Conservation (phyloP, 208 protist species). For the Trichomonas vaginalis region DNA sequence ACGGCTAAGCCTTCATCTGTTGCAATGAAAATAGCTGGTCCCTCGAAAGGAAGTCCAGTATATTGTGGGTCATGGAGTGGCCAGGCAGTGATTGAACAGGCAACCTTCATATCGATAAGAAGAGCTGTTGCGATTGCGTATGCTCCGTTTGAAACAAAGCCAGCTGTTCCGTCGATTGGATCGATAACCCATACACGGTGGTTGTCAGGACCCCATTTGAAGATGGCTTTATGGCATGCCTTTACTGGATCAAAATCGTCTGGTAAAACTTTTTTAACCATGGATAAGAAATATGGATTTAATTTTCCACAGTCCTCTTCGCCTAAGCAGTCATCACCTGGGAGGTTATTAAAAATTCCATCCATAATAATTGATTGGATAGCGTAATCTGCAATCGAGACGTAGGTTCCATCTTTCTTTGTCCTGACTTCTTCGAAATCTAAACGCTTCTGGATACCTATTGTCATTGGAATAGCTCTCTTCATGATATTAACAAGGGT, state of each 20-base stretch:
- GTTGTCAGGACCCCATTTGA: not conserved
- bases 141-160: not conserved
- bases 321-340: not conserved
- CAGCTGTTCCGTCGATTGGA: constrained; percentile 12
- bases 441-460: not conserved
- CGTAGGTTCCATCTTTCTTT: not conserved
- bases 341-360: not conserved
- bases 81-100: not conserved
- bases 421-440: not conserved
- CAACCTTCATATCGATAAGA: not conserved
- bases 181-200: not conserved
- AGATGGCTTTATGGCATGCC: not conserved
- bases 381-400: not conserved
- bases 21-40: not conserved
- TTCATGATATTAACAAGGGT: not conserved
- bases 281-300: not conserved
- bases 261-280: not conserved
- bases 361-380: not conserved
- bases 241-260: not conserved
- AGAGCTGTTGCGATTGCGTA: not conserved
- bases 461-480: not conserved
- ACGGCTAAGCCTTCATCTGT: not conserved
- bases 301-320: not conserved
- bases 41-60: not conserved
- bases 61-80: not conserved